These are phyloP conservation scores for Tetragonia tetragonoides DNA, from an alignment of 148 eudicot species.

Conservation along the genomic window DNA sequence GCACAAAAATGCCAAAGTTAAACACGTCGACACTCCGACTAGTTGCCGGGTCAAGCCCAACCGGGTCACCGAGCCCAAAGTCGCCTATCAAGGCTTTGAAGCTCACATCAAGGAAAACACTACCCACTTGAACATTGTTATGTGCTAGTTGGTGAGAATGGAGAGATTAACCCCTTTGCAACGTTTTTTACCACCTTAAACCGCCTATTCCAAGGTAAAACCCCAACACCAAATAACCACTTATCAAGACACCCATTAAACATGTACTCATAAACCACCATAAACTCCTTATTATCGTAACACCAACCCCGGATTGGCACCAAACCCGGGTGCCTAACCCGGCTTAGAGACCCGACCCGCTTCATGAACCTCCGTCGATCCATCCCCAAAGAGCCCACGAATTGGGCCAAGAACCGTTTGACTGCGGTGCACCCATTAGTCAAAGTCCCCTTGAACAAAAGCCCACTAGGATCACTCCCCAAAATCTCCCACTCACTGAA, in stretches of 20 bases:
- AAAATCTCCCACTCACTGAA: slow-evolving; percentile 57
- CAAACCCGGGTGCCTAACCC: slow-evolving; percentile 61
- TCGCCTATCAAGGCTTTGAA: slow-evolving; percentile 67
- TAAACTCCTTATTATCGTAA: slow-evolving; percentile 44
- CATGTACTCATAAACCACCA: slow-evolving; percentile 67
- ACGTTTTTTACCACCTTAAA: slow-evolving; percentile 63
- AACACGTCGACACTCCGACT: slow-evolving; percentile 62
- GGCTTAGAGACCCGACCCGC: slow-evolving; percentile 47
- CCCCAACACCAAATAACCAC: slow-evolving; percentile 80
- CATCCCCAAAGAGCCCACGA: slow-evolving; percentile 34
- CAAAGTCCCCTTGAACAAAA: slow-evolving; percentile 51
- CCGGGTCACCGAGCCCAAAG: slow-evolving; percentile 58
- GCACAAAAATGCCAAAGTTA: slow-evolving; percentile 53
- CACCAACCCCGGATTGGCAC: slow-evolving; percentile 81
- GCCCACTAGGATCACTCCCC: slow-evolving; percentile 51
- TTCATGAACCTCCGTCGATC: slow-evolving; percentile 43
- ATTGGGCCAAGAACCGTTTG: slow-evolving; percentile 53
- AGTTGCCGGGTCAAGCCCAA: slow-evolving; percentile 45
- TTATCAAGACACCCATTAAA: slow-evolving; percentile 68
- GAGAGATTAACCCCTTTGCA: slow-evolving; percentile 55
- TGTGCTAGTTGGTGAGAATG: slow-evolving; percentile 69
- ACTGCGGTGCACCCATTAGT: slow-evolving; percentile 53
- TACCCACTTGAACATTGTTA: slow-evolving; percentile 59
- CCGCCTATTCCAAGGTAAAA: slow-evolving; percentile 70
- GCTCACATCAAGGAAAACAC: slow-evolving; percentile 70